Evolutionary conservation across 306 rosid genomes (phyloP), one percentile per base, ranked within the genome.

Genomic region (Bauhinia variegata): DNA sequence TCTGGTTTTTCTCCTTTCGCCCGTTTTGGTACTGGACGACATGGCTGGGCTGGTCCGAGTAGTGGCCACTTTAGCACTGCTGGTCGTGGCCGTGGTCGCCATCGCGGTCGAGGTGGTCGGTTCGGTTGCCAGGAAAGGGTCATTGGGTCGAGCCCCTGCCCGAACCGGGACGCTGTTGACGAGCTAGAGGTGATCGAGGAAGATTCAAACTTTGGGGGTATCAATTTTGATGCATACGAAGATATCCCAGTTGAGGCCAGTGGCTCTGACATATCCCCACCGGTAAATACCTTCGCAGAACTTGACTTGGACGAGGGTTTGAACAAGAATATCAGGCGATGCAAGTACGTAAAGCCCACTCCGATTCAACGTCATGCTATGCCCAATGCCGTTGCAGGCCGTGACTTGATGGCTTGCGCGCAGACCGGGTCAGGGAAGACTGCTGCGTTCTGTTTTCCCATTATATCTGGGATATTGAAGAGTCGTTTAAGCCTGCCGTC

Each of bases 371-470:
- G 96, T 32, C 80, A 89, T 57, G 93, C 96, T 4, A 89, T 89
- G 7, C 96, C 93, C 5, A 89, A 87, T 19, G 79, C 83, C 17
- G 13, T 72, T 11, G 86, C 79, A 0, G 96, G 96, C 2, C 87
- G 96, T 0, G 96, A 88, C 69, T 66, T 88, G 56, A 88, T 88
- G 96, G 96, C 91, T 4, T 88, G 96, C 42, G 91, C 91, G 4
- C 96, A 88, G 49, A 88, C 96, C 3, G 96, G 96, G 30, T 88
- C 96, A 0, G 96, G 96, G 28, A 88, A 88, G 82, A 88, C 96
- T 47, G 96, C 96, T 0, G 96, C 96, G 63, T 88, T 88, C 65
- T 88, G 96, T 61, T 86, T 88, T 18, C 96, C 96, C 1, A 88
- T 88, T 41, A 85, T 89, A 13, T 76, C 87, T 52, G 93, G 85